Percentiles rank a stretch among this genome's conserved stretches.
Conservation (phyloP, 2,329 filamentous ascomycete species). For the Cercospora brassicicola region DNA sequence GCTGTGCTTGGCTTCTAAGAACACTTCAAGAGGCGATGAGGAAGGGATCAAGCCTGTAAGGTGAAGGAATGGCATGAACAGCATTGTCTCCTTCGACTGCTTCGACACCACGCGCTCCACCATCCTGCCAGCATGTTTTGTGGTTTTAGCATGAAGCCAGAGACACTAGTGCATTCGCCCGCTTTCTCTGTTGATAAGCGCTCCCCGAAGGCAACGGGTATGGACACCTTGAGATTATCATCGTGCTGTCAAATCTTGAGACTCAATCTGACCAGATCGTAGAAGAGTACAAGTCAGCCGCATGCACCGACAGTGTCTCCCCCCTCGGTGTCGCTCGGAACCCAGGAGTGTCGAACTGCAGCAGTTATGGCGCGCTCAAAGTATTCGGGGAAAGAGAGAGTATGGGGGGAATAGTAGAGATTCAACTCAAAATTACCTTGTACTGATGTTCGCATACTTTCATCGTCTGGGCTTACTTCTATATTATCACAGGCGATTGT, state of each 20-base stretch:
- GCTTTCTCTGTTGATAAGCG: background rate
- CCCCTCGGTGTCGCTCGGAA: background rate
- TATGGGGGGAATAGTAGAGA: background rate
- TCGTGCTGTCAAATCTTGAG: background rate
- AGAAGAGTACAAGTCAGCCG: background rate
- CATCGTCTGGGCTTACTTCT: background rate
- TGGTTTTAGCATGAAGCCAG: too few relatives aligned
- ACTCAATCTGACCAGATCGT: background rate
- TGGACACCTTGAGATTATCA: background rate
- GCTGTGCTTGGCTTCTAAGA: too few relatives aligned
- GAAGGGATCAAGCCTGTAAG: too few relatives aligned
- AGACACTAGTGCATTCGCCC: background rate
- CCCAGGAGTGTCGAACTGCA: background rate
- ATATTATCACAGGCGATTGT: too few relatives aligned
- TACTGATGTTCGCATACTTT: background rate
- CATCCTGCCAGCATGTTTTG: background rate
- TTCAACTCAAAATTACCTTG: background rate
- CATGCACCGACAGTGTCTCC: background rate
- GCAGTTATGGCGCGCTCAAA: background rate
- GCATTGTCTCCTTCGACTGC: background rate
- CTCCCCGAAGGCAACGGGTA: background rate
- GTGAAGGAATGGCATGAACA: background rate
- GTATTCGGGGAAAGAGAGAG: background rate
- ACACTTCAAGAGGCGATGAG: too few relatives aligned
- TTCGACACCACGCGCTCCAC: background rate